Conservation (phyloP, 2,329 filamentous ascomycete genomes). For the Pseudomassariella vexata region DNA sequence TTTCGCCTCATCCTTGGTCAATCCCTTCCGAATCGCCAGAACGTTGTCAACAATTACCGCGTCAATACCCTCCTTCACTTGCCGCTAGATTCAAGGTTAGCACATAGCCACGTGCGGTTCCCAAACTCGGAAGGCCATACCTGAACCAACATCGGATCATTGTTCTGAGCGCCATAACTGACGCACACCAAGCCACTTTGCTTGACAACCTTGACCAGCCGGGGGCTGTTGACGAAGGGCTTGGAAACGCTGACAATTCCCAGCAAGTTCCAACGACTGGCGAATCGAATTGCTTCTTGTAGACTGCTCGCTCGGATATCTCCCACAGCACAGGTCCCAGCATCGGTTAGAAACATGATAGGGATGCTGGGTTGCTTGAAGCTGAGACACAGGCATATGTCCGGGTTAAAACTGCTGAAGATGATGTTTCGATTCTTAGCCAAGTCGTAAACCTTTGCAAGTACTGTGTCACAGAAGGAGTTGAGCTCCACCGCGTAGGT, state of each 20-base stretch:
- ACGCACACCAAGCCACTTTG: slow-evolving; percentile 91
- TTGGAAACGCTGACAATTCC: slow-evolving; percentile 87
- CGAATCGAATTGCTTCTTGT: slow-evolving; percentile 93
- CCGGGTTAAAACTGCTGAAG: slow-evolving; percentile 95
- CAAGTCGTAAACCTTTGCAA: slow-evolving; percentile 84
- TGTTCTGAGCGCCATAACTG: slow-evolving; percentile 88
- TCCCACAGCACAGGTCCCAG: slow-evolving; percentile 72
- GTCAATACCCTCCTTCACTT: slow-evolving; percentile 94
- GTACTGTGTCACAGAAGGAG: slow-evolving; percentile 89
- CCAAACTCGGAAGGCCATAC: too few species aligned
- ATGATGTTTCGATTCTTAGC: slow-evolving; percentile 83
- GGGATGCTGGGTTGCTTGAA: slow-evolving; percentile 98
- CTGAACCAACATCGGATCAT: slow-evolving; percentile 78
- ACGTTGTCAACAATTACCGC: slow-evolving; percentile 97
- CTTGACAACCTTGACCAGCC: slow-evolving; percentile 88
- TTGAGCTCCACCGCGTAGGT: slow-evolving; percentile 94
- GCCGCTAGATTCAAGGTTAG: slow-evolving; percentile 45
- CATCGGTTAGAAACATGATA: slow-evolving; percentile 89
- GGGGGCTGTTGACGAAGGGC: slow-evolving; percentile 81
- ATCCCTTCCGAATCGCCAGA: slow-evolving; percentile 82
- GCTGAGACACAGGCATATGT: slow-evolving; percentile 87
- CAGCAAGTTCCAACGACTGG: slow-evolving; percentile 87
- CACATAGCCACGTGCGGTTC: too few species aligned
- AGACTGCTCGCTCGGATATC: slow-evolving; percentile 87
- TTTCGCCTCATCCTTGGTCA: slow-evolving; percentile 48